These are phyloP conservation scores for Secale cereale DNA, from an alignment of 176 grass and related monocot species.

Conservation along the genomic window DNA sequence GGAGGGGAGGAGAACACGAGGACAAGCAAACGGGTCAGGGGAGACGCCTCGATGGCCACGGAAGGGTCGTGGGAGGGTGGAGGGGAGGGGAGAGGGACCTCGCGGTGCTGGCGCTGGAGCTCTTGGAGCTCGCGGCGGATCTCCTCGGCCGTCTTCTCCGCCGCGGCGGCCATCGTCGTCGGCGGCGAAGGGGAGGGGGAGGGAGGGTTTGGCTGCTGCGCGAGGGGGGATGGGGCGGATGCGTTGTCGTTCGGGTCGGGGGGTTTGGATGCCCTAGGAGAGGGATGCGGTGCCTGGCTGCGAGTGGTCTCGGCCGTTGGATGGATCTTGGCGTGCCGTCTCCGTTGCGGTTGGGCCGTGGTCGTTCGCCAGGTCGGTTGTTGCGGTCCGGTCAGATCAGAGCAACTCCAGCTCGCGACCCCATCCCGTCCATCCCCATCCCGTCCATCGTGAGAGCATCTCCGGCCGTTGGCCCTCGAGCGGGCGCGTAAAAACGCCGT, in stretches of 20 bases:
- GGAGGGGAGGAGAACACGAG: not conserved
- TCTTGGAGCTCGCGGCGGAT: slow-evolving; percentile 93
- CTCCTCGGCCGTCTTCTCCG: slow-evolving; percentile 87
- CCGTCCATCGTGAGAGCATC: no score
- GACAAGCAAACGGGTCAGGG: not conserved
- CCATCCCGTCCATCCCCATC: no score
- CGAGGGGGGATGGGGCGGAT: not conserved
- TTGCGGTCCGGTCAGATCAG: not conserved
- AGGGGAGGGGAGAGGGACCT: slow-evolving; percentile 19
- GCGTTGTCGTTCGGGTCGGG: slow-evolving; percentile 21
- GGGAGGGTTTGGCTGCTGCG: slow-evolving; percentile 25
- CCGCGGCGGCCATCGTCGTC: slow-evolving; percentile 42
- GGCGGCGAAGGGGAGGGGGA: not conserved
- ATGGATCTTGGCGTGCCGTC: slow-evolving; percentile 22
- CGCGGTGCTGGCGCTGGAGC: slow-evolving; percentile 93
- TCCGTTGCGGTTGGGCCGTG: not conserved
- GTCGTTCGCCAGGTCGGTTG: not conserved
- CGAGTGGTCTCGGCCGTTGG: not conserved
- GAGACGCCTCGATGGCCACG: not conserved
- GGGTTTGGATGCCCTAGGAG: slow-evolving; percentile 26
- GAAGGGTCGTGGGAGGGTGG: not conserved
- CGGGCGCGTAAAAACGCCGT: no score
- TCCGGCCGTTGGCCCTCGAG: no score
- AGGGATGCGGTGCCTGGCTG: not conserved
- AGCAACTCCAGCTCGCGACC: no score